These are phyloP conservation scores for Globisporangium rhizosaccharum DNA, from an alignment of 352 stramenopile genomes.

Conservation along the genomic window DNA sequence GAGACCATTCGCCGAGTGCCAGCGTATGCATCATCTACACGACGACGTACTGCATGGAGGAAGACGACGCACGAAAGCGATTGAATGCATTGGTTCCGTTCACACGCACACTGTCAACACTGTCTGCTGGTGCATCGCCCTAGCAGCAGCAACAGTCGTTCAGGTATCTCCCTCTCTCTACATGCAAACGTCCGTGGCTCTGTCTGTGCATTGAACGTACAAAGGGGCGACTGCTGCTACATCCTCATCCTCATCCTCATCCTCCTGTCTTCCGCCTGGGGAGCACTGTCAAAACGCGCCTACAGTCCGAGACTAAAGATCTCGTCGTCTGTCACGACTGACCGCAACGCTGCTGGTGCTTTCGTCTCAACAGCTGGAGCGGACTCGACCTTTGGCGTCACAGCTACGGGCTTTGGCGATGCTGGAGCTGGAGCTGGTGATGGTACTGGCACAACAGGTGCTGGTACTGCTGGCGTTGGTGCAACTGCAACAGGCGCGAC, in stretches of 20 bases:
- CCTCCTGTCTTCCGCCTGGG: no score
- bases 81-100: no score
- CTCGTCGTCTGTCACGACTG: slow-evolving; percentile 44
- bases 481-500: not conserved
- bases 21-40: no score
- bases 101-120: not conserved
- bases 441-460: not conserved
- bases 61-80: no score
- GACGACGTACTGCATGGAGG: no score
- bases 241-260: not conserved
- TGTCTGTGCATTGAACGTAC: no score
- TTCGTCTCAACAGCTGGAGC: not conserved
- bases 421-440: not conserved
- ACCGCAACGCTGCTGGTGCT: slow-evolving; percentile 4
- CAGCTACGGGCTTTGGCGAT: slow-evolving; percentile 2
- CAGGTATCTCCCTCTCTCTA: no score
- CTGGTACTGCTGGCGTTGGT: not conserved
- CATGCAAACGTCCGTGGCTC: no score
- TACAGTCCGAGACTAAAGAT: slow-evolving; percentile 81
- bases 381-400: slow-evolving; percentile 5
- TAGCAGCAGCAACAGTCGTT: not conserved
- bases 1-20: no score
- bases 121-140: not conserved
- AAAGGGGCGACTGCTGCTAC: not conserved
- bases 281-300: slow-evolving; percentile 1